Evolutionary conservation across 2,329 filamentous ascomycete genomes (phyloP), one percentile per base, ranked within the genome.

Genomic region (Amphichorda felina): DNA sequence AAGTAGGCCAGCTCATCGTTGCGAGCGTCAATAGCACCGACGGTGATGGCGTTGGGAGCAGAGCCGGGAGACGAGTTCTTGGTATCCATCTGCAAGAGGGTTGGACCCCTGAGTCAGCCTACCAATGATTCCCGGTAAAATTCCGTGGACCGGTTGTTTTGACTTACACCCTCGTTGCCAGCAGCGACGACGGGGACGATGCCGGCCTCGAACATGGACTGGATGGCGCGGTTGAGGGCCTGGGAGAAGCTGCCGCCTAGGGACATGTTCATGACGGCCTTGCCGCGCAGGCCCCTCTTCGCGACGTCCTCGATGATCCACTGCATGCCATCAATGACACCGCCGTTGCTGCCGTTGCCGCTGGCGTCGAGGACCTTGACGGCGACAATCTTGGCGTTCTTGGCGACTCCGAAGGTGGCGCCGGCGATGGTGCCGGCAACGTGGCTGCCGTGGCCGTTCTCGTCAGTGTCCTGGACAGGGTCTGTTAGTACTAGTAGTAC

Each of bases 361-460:
- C 48, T 32, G 29, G 48, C 66, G 38, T 65, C 66, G n/a, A 77
- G 61, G 7, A 79, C 73, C 62, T 79, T 79, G 55, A 79, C 72
- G 26, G 64, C 70, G 35, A 75, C 53, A 28, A 77, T 53, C 36
- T 58, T 56, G 38, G 64, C 65, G 36, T 66, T 66, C 58, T 77
- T 77, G 45, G 75, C 71, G 5, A 79, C 72, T 42, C 76, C 76
- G 39, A 72, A 79, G 3, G 69, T 77, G 36, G 57, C 60, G 24
- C 73, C 72, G 16, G 61, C 76, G 30, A 78, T 70, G 13, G 73
- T 80, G 17, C 73, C 76, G 8, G 73, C 66, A 18, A 77, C 72
- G 57, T 80, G 77, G 37, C 64, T 75, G 28, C 76, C 76, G 53
- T 80, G 76, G 10, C 75, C 75, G 46, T 77, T 72, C 43, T 69